Evolutionary conservation across 495 filamentous ascomycete species (phyloP).

Genomic region (Penicillium canariense): DNA sequence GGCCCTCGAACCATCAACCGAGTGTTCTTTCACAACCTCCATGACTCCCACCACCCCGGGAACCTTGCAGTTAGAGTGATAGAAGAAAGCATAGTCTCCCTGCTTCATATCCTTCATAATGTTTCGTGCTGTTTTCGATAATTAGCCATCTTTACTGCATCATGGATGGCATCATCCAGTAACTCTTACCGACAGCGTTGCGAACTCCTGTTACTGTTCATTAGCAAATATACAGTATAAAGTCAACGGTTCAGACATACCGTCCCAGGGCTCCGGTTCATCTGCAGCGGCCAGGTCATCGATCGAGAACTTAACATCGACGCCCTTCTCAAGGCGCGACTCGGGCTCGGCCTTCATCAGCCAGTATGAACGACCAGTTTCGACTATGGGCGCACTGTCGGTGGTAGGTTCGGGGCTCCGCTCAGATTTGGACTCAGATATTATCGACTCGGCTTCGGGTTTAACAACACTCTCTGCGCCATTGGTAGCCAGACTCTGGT

Average conservation of each 20-base stretch:
- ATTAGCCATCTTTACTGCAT: slow-evolving; percentile 18
- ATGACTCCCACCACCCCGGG: slow-evolving; percentile 91
- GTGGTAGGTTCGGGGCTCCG: slow-evolving; percentile 11
- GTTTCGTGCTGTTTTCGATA: slow-evolving; percentile 60
- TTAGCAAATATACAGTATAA: slow-evolving; percentile 15
- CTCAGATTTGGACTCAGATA: background rate
- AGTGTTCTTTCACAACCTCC: slow-evolving; percentile 84
- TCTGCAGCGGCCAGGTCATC: slow-evolving; percentile 73
- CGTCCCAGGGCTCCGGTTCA: slow-evolving; percentile 86
- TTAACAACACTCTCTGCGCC: background rate
- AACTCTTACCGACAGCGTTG: slow-evolving; percentile 50
- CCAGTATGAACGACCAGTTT: slow-evolving; percentile 62
- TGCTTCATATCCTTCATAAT: slow-evolving; percentile 87
- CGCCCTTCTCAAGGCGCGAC: slow-evolving; percentile 77
- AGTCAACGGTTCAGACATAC: slow-evolving; percentile 33
- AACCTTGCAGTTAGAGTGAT: slow-evolving; percentile 91
- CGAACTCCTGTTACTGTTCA: slow-evolving; percentile 48
- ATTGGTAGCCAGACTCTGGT: slow-evolving; percentile 26
- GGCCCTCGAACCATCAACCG: slow-evolving; percentile 63
- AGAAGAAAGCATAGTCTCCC: slow-evolving; percentile 94
- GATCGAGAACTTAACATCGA: slow-evolving; percentile 90
- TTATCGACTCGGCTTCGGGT: background rate
- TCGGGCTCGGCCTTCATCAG: slow-evolving; percentile 95
- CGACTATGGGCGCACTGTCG: slow-evolving; percentile 10
- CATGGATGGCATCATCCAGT: background rate